Evolutionary conservation across 495 filamentous ascomycete species (phyloP).

Genomic region (Talaromyces liani): DNA sequence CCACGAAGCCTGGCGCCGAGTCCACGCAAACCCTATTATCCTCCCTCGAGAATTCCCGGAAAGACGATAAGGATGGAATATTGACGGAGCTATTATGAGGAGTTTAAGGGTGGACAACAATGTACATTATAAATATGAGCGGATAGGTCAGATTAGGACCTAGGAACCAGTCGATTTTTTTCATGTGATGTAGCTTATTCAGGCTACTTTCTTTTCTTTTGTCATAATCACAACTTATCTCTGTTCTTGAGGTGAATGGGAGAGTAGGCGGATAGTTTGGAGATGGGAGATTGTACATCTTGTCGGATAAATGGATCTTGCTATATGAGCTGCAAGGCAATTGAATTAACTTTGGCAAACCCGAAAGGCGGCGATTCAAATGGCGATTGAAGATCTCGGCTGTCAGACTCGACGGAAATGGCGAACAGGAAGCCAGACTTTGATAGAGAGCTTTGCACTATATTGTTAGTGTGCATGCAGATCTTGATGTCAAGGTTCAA

Average conservation of each 20-base stretch:
- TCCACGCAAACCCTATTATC: constrained; percentile 39
- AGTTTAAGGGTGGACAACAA: neutral
- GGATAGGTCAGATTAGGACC: neutral
- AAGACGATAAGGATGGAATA: constrained; percentile 12
- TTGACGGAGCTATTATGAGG: neutral
- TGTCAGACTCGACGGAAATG: neutral
- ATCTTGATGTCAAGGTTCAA: neutral
- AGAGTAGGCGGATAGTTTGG: neutral
- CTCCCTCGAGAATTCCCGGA: constrained; percentile 35
- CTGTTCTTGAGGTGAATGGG: neutral
- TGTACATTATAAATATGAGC: constrained; percentile 1
- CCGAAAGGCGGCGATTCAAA: neutral
- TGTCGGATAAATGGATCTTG: neutral
- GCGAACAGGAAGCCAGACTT: neutral
- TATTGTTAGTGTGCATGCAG: neutral
- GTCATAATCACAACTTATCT: neutral
- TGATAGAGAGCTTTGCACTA: neutral
- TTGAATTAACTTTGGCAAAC: neutral
- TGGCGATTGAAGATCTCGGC: neutral
- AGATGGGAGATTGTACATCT: neutral
- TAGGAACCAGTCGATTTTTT: neutral
- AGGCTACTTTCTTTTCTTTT: neutral
- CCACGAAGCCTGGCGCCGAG: constrained; percentile 42
- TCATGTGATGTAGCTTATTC: neutral
- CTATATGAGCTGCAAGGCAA: neutral